These are phyloP conservation scores for Yarrowia bubula DNA, from an alignment of 805 yeast genomes.

Conservation along the genomic window DNA sequence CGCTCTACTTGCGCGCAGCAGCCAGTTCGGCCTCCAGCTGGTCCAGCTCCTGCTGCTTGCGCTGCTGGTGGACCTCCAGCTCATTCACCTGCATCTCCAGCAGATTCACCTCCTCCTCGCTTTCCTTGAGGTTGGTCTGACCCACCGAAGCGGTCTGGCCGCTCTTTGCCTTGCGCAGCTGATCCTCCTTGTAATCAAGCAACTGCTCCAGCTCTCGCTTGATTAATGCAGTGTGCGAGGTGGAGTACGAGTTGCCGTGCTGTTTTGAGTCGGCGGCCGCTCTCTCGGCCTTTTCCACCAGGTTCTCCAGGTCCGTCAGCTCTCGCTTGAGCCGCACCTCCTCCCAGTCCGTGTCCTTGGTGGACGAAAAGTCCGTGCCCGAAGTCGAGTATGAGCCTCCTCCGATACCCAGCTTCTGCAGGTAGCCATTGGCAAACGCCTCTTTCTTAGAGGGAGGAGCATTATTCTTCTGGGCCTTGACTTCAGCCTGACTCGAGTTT, in stretches of 20 bases:
- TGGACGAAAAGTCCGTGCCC: constrained; percentile 71
- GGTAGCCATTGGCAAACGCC: constrained; percentile 48
- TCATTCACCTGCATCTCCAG: constrained; percentile 75
- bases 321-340: constrained; percentile 79
- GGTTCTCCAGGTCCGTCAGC: constrained; percentile 68
- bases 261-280: constrained; percentile 45
- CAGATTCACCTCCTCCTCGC: constrained; percentile 57
- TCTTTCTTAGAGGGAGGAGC: constrained; percentile 32
- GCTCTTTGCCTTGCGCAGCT: constrained; percentile 45
- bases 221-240: constrained; percentile 42
- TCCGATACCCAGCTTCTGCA: constrained; percentile 56
- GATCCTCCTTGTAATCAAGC: constrained; percentile 69
- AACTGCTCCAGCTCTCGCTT: constrained; percentile 76
- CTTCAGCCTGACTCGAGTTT: constrained; percentile 51
- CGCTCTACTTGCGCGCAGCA: constrained; percentile 5
- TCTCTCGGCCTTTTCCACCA: constrained; percentile 55
- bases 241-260: constrained; percentile 38
- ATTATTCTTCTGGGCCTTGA: constrained; percentile 28
- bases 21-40: constrained; percentile 39
- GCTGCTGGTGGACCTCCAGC: constrained; percentile 64
- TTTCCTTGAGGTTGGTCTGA: constrained; percentile 32
- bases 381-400: constrained; percentile 38
- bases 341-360: constrained; percentile 77
- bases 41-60: constrained; percentile 60
- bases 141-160: constrained; percentile 32